Conservation (phyloP, 352 stramenopile genomes). For the Globisporangium nunn region DNA sequence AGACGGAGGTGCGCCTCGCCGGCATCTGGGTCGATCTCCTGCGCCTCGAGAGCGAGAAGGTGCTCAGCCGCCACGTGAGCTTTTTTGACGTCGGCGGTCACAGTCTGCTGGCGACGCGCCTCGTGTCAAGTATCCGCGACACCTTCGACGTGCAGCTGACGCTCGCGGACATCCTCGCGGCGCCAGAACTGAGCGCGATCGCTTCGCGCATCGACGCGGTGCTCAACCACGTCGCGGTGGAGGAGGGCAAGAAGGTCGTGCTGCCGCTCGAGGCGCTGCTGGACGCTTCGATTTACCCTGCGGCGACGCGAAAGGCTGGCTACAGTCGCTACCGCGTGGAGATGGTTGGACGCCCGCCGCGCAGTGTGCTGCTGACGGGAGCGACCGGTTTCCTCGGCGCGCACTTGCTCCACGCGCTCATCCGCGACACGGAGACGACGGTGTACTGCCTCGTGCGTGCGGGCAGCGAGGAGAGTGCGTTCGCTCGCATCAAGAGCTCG, state of each 20-base stretch:
- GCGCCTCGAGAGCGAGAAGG: conserved; percentile 42
- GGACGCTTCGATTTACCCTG: conserved; percentile 66
- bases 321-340: conserved; percentile 79
- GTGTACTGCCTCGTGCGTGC: conserved; percentile 84
- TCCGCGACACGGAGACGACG: conserved; percentile 58
- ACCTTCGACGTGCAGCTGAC: conserved; percentile 61
- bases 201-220: conserved; percentile 47
- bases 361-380: conserved; percentile 84
- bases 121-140: conserved; percentile 67
- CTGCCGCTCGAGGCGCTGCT: conserved; percentile 58
- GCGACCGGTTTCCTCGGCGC: conserved; percentile 88
- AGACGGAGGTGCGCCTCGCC: conserved; percentile 53
- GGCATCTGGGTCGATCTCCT: conserved; percentile 63
- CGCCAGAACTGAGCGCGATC: conserved; percentile 48
- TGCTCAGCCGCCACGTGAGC: conserved; percentile 48
- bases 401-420: conserved; percentile 77
- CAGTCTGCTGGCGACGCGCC: conserved; percentile 61
- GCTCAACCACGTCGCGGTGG: conserved; percentile 4
- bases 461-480: conserved; percentile 30
- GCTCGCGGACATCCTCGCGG: conserved; percentile 65
- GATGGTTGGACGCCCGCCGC: conserved; percentile 63
- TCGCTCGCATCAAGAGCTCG: conserved; percentile 48
- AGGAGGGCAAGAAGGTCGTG: conserved; percentile 34
- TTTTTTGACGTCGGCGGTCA: conserved; percentile 85
- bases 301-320: conserved; percentile 56